Percentiles rank a stretch among this genome's conserved stretches.
phyloP scores from a whole-genome alignment of 2,329 filamentous ascomycete species.

The Venturia asperata region DNA sequence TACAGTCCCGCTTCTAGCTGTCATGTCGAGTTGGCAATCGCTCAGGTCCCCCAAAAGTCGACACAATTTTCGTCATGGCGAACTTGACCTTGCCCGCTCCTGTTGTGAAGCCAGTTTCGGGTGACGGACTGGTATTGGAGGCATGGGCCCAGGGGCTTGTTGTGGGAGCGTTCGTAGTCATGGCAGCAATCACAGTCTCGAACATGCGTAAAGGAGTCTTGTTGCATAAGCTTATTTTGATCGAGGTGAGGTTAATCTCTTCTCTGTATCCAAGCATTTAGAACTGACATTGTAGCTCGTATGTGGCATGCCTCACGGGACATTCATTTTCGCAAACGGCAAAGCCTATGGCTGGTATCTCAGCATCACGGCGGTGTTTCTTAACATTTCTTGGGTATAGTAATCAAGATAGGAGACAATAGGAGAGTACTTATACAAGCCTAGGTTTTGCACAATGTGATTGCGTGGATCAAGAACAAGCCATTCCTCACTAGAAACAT shows the following conservation, averaged over 20 bases:
- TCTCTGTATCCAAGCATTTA: background rate
- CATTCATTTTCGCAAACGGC: slow-evolving; percentile 51
- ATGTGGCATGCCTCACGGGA: slow-evolving; percentile 51
- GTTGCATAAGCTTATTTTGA: slow-evolving; percentile 45
- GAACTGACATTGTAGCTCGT: slow-evolving; percentile 31
- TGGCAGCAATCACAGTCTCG: slow-evolving; percentile 42
- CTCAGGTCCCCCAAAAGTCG: background rate
- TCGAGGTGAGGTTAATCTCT: slow-evolving; percentile 32
- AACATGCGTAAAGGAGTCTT: slow-evolving; percentile 44
- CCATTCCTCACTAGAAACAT: slow-evolving; percentile 49
- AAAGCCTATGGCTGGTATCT: slow-evolving; percentile 58
- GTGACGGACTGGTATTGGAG: slow-evolving; percentile 29
- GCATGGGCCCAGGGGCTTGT: slow-evolving; percentile 37
- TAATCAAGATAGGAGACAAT: too few species aligned
- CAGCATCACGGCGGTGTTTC: slow-evolving; percentile 51
- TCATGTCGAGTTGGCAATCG: background rate
- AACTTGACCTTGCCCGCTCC: background rate
- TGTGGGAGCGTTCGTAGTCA: slow-evolving; percentile 27
- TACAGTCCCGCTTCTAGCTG: background rate
- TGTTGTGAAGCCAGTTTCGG: background rate
- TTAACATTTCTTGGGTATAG: slow-evolving; percentile 54
- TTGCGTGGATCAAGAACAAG: slow-evolving; percentile 60
- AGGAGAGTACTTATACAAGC: too few species aligned
- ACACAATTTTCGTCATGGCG: background rate
- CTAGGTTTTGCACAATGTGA: slow-evolving; percentile 51